These are phyloP conservation scores for Apiospora kogelbergensis DNA, from an alignment of 2,329 filamentous ascomycete genomes.

Conservation along the genomic window DNA sequence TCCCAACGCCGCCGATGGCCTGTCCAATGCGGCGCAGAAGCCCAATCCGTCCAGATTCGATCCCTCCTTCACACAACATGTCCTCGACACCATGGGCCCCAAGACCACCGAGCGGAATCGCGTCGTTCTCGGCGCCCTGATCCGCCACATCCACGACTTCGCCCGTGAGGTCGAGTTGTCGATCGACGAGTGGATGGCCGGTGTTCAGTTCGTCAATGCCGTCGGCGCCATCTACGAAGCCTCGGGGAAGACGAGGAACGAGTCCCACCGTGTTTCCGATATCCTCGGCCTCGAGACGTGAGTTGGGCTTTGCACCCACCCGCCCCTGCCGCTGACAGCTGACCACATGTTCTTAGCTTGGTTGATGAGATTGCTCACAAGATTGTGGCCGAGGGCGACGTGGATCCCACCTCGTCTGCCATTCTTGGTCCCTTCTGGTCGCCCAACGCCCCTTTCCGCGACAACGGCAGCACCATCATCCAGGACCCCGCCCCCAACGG, in stretches of 20 bases:
- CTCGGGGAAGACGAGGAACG: conserved; percentile 68
- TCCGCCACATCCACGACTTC: conserved; percentile 77
- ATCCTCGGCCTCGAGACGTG: conserved; percentile 73
- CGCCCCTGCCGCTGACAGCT: not conserved
- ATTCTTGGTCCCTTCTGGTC: conserved; percentile 81
- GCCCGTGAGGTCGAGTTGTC: conserved; percentile 75
- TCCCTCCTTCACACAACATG: conserved; percentile 73
- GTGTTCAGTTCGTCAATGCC: conserved; percentile 73
- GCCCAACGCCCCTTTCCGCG: conserved; percentile 70
- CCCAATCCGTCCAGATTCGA: conserved; percentile 56
- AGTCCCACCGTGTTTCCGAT: conserved; percentile 71
- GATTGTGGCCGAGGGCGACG: conserved; percentile 59
- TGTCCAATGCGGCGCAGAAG: conserved; percentile 27
- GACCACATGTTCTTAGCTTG: conserved; percentile 44
- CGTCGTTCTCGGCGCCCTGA: conserved; percentile 61
- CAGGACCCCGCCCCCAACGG: conserved; percentile 60
- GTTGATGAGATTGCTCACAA: conserved; percentile 68
- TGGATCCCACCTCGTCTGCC: conserved; percentile 69
- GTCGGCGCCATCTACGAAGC: conserved; percentile 61
- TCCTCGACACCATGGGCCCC: conserved; percentile 72
- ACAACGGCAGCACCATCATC: conserved; percentile 66
- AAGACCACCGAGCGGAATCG: conserved; percentile 65
- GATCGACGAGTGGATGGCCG: conserved; percentile 73
- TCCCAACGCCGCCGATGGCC: conserved; percentile 25
- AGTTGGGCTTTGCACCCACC: conserved; percentile 28